These are phyloP conservation scores for Solanum chmielewskii DNA, from an alignment of 257 asterid genomes.

Conservation along the genomic window DNA sequence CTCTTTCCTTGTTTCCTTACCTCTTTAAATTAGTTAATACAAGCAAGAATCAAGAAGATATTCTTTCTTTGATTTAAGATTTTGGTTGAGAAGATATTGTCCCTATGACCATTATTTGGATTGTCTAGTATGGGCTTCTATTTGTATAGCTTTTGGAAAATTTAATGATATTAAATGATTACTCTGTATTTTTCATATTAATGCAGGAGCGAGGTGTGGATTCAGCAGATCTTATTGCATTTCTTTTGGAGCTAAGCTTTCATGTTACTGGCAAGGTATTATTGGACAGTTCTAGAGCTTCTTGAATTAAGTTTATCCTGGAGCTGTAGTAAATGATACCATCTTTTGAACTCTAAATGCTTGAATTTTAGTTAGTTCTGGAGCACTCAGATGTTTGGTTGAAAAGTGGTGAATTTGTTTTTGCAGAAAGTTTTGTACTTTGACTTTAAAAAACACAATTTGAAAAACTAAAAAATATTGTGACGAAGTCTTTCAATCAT, in stretches of 20 bases:
- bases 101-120: background rate
- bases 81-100: background rate
- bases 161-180: background rate
- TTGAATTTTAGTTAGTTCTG: background rate
- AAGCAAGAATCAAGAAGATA: background rate
- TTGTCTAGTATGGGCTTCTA: background rate
- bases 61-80: background rate
- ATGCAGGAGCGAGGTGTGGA: constrained; percentile 89
- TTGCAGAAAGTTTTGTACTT: background rate
- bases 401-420: background rate
- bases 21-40: background rate
- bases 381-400: background rate
- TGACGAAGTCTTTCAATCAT: background rate
- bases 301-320: background rate
- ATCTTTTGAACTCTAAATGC: background rate
- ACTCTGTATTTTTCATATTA: background rate
- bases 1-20: background rate
- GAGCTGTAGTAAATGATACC: background rate
- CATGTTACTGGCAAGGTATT: constrained; percentile 92
- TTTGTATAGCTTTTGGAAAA: background rate
- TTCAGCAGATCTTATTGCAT: constrained; percentile 87
- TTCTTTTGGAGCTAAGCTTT: constrained; percentile 92
- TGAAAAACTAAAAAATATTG: background rate
- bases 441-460: background rate
- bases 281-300: background rate